Percentiles rank a stretch among this genome's conserved stretches.
Evolutionary conservation across 192 early-diverging fungal species (phyloP).

Genomic region (Linnemannia zychae): DNA sequence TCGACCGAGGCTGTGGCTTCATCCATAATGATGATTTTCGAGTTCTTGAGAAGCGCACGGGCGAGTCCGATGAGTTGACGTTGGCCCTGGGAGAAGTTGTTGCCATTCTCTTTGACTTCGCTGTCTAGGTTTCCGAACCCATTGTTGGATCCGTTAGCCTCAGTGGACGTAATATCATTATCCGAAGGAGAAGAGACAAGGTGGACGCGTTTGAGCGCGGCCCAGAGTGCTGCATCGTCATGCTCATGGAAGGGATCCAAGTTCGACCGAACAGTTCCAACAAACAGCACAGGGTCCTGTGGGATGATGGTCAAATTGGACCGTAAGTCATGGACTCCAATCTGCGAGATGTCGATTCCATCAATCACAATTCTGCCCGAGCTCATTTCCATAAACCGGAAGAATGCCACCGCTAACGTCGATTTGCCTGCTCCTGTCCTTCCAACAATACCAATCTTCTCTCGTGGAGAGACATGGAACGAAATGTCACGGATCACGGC

Average conservation of each 20-base stretch:
- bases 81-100: conserved; percentile 80
- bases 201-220: conserved; percentile 75
- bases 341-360: conserved; percentile 71
- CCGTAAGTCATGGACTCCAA: conserved; percentile 81
- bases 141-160: background rate
- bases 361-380: conserved; percentile 81
- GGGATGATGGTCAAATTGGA: conserved; percentile 85
- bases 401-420: conserved; percentile 77
- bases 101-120: conserved; percentile 82
- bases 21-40: conserved; percentile 63
- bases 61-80: conserved; percentile 80
- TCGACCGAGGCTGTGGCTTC: conserved; percentile 69
- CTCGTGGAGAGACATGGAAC: conserved; percentile 60
- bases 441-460: conserved; percentile 71
- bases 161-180: conserved; percentile 26
- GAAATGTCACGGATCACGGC: conserved; percentile 74
- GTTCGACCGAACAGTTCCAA: conserved; percentile 63
- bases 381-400: conserved; percentile 78
- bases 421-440: conserved; percentile 80
- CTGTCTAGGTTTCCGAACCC: conserved; percentile 69
- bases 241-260: conserved; percentile 63
- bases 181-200: conserved; percentile 53
- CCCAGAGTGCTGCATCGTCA: conserved; percentile 72
- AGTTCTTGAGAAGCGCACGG: conserved; percentile 73
- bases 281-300: conserved; percentile 67